A percentile compares a stretch with the other conserved stretches of the same genome.
Conservation (phyloP, 768 basidiomycete genomes). For the Tricholoma saponaceum region DNA sequence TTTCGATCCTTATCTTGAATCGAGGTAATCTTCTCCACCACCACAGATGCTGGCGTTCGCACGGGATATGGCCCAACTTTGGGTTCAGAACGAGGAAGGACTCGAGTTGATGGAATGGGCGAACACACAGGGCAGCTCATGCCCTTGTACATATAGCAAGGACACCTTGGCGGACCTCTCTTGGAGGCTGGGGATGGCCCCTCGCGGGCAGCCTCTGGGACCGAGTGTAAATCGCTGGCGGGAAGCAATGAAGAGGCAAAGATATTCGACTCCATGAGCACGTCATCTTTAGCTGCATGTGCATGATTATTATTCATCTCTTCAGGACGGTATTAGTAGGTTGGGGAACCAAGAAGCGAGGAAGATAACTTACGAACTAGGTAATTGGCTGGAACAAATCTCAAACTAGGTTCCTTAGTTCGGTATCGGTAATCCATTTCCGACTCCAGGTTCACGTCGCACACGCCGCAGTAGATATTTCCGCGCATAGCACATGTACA, state of each 20-base stretch:
- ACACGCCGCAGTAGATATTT: not conserved
- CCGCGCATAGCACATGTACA: not conserved
- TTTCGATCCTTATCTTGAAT: not conserved
- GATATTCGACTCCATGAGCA: not conserved
- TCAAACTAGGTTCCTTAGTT: not conserved
- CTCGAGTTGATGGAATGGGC: not conserved
- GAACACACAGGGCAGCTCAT: not conserved
- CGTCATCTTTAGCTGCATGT: not conserved
- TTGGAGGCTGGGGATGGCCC: not conserved
- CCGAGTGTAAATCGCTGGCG: not conserved
- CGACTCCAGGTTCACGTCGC: not conserved
- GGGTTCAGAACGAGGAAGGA: not conserved
- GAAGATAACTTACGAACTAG: not conserved
- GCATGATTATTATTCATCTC: not conserved
- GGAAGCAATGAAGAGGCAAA: not conserved
- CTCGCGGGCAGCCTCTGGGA: not conserved
- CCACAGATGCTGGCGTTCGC: not conserved
- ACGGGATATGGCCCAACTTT: no score
- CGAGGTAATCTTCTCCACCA: not conserved
- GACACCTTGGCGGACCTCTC: not conserved
- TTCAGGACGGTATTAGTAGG: not conserved
- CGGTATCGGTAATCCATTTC: not conserved
- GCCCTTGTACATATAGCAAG: not conserved
- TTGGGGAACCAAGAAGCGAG: not conserved
- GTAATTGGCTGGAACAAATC: not conserved